phyloP scores from a whole-genome alignment of 2,329 filamentous ascomycete genomes.

The Xylaria sp. region DNA sequence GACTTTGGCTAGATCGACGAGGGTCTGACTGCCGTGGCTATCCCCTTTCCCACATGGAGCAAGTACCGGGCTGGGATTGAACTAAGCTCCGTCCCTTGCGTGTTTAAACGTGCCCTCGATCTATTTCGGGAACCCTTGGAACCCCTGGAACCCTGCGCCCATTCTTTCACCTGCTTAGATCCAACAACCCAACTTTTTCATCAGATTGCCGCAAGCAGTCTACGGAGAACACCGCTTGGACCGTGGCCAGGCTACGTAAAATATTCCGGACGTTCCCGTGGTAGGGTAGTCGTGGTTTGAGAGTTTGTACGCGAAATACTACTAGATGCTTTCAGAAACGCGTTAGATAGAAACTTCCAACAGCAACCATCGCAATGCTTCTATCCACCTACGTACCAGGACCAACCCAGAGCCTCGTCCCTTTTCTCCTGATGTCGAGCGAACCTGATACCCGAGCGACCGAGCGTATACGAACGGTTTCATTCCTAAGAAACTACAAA shows the following conservation, averaged over 20 bases:
- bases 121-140: neutral
- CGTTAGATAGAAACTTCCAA: slow-evolving; percentile 7
- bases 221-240: neutral
- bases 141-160: neutral
- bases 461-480: neutral
- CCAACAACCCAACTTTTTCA: neutral
- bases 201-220: neutral
- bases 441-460: slow-evolving; percentile 8
- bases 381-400: slow-evolving; percentile 10
- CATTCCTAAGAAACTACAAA: neutral
- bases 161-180: slow-evolving; percentile 2
- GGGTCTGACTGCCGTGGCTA: slow-evolving; percentile 1
- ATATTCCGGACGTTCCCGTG: neutral
- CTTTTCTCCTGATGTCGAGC: slow-evolving; percentile 10
- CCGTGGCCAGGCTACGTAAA: neutral
- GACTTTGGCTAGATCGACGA: neutral
- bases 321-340: slow-evolving; percentile 9
- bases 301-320: slow-evolving; percentile 4
- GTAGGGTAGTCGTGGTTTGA: too few species aligned
- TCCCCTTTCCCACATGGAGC: neutral
- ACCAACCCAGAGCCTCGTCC: slow-evolving; percentile 6
- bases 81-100: slow-evolving; percentile 12
- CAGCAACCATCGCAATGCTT: slow-evolving; percentile 18
- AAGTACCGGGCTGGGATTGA: neutral
- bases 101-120: slow-evolving; percentile 1